phyloP scores from a whole-genome alignment of 2,329 filamentous ascomycete species.

The Talaromyces verruculosus region DNA sequence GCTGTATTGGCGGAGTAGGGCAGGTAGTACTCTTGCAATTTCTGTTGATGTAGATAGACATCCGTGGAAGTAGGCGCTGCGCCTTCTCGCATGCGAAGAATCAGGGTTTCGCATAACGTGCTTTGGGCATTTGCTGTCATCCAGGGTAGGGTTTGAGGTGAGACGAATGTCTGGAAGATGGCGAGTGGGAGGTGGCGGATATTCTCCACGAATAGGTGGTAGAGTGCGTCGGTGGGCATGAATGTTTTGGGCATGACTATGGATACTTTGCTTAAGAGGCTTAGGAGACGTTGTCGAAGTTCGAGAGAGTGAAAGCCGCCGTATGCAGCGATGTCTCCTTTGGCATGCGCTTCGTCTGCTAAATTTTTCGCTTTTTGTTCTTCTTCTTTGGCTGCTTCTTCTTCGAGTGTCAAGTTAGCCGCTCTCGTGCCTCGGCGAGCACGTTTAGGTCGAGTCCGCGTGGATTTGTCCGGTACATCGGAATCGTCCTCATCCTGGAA shows the following conservation, averaged over 20 bases:
- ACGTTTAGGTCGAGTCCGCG: conserved; percentile 33
- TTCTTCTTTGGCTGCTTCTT: conserved; percentile 1
- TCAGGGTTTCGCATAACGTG: conserved; percentile 55
- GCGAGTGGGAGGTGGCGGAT: conserved; percentile 48
- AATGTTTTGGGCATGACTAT: conserved; percentile 37
- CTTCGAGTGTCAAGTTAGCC: neutral
- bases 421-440: conserved; percentile 32
- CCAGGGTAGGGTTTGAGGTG: conserved; percentile 45
- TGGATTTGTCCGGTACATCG: conserved; percentile 27
- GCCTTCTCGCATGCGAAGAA: conserved; percentile 51
- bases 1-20: conserved; percentile 64
- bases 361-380: conserved; percentile 19
- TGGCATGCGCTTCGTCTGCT: conserved; percentile 22
- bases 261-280: conserved; percentile 44
- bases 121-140: conserved; percentile 45
- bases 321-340: conserved; percentile 32
- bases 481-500: conserved; percentile 39
- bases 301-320: conserved; percentile 43
- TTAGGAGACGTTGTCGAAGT: conserved; percentile 48
- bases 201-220: conserved; percentile 48
- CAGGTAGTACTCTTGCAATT: conserved; percentile 62
- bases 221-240: conserved; percentile 41
- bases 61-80: conserved; percentile 41
- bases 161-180: conserved; percentile 48
- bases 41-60: conserved; percentile 49